A percentile compares a stretch with the other conserved stretches of the same genome.
phyloP scores from a whole-genome alignment of 257 asterid genomes.

The Handroanthus guayacan region DNA sequence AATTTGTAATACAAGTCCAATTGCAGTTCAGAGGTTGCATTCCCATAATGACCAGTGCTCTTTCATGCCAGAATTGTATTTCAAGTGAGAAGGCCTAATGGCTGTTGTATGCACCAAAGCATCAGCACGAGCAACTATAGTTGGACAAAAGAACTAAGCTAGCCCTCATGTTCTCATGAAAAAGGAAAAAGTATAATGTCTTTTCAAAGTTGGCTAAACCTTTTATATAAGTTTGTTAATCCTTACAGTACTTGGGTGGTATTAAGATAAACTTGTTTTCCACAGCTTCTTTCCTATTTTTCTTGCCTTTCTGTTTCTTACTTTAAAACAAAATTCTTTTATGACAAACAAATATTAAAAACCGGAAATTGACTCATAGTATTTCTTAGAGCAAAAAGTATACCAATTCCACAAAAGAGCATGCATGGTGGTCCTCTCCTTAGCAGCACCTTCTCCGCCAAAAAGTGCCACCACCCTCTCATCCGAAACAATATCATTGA shows the following conservation, averaged over 20 bases:
- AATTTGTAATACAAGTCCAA: constrained; percentile 3
- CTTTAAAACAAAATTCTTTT: neutral
- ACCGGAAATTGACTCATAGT: neutral
- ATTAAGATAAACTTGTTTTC: neutral
- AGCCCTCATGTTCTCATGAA: constrained; percentile 22
- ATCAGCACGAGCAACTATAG: constrained; percentile 19
- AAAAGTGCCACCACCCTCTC: constrained; percentile 88
- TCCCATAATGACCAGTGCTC: constrained; percentile 10
- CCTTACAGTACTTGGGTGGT: constrained; percentile 1
- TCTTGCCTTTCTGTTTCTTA: neutral
- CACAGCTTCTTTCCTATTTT: neutral
- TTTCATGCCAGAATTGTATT: constrained; percentile 1
- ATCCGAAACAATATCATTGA: constrained; percentile 84
- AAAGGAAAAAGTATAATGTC: neutral
- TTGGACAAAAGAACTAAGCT: constrained; percentile 15
- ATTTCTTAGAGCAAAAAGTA: constrained; percentile 30
- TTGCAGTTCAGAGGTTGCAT: constrained; percentile 22
- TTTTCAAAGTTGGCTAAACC: neutral
- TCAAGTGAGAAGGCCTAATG: constrained; percentile 12
- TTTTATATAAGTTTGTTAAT: constrained; percentile 17
- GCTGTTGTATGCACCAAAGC: constrained; percentile 23
- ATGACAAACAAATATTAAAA: constrained; percentile 21
- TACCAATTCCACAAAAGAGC: constrained; percentile 99
- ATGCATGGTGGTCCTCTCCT: constrained; percentile 93
- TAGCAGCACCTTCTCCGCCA: constrained; percentile 67